A percentile compares a stretch with the other conserved stretches of the same genome.
Conservation (phyloP, 495 filamentous ascomycete species). For the Aspergillus heteromorphus region DNA sequence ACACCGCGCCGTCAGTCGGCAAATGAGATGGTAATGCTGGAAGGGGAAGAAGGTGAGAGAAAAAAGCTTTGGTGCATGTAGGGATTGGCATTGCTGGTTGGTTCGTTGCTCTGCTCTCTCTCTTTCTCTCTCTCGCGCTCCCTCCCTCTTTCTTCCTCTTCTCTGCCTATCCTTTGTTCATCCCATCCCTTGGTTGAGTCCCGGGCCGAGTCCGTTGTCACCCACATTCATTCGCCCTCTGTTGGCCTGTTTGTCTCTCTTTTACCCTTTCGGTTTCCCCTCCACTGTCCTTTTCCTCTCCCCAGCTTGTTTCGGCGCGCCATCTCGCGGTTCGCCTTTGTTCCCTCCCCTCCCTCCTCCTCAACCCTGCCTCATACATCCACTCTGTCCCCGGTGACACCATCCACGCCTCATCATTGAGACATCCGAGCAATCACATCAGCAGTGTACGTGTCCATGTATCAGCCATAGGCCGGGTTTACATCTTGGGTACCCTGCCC, state of each 20-base stretch:
- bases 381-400: too few species aligned
- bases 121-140: constrained; percentile 10
- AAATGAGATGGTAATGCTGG: background rate
- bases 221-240: background rate
- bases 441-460: background rate
- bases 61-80: background rate
- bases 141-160: background rate
- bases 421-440: background rate
- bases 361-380: too few species aligned
- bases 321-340: background rate
- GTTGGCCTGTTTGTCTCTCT: background rate
- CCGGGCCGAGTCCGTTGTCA: background rate
- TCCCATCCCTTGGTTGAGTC: background rate
- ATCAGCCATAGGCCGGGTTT: background rate
- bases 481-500: background rate
- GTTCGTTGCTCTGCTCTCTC: too few species aligned
- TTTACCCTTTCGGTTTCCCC: background rate
- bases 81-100: constrained; percentile 3
- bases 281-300: background rate
- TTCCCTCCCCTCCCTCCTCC: background rate
- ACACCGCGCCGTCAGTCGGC: background rate
- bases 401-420: background rate
- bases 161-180: background rate
- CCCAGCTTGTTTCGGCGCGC: background rate
- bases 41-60: background rate